Conservation (phyloP, 495 filamentous ascomycete genomes). For the Neurospora pannonica region DNA sequence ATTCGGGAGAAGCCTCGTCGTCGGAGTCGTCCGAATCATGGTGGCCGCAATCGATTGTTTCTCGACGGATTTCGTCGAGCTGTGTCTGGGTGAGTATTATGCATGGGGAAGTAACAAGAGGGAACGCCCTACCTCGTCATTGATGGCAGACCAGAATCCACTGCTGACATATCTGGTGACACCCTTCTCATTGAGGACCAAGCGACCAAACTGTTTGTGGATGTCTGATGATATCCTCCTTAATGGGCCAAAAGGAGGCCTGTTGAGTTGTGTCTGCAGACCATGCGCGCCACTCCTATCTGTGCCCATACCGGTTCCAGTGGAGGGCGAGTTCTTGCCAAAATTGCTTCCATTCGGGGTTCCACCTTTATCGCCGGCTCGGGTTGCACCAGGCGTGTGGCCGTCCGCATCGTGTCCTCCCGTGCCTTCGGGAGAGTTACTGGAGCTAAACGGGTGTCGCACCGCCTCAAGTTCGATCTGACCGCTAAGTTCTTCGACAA, state of each 20-base stretch:
- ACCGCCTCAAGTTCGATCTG: constrained; percentile 42
- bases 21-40: constrained; percentile 51
- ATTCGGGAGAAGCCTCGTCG: constrained; percentile 42
- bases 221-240: constrained; percentile 32
- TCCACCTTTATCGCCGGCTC: constrained; percentile 10
- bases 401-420: constrained; percentile 6
- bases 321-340: constrained; percentile 7
- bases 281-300: constrained; percentile 5
- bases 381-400: constrained; percentile 1
- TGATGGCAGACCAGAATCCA: constrained; percentile 80
- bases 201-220: constrained; percentile 63
- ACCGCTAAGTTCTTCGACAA: constrained; percentile 55
- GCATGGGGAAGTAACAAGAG: background rate
- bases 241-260: constrained; percentile 3
- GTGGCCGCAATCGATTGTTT: constrained; percentile 58
- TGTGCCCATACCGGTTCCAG: background rate
- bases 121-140: constrained; percentile 53
- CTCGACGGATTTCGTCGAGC: constrained; percentile 64
- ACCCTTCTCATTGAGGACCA: constrained; percentile 73
- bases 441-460: constrained; percentile 26
- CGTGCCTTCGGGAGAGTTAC: constrained; percentile 28
- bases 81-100: constrained; percentile 19
- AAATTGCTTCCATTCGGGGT: constrained; percentile 5
- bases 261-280: constrained; percentile 1
- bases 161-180: constrained; percentile 80